These are phyloP conservation scores for Didymella exigua DNA, from an alignment of 2,329 filamentous ascomycete genomes.

Conservation along the genomic window DNA sequence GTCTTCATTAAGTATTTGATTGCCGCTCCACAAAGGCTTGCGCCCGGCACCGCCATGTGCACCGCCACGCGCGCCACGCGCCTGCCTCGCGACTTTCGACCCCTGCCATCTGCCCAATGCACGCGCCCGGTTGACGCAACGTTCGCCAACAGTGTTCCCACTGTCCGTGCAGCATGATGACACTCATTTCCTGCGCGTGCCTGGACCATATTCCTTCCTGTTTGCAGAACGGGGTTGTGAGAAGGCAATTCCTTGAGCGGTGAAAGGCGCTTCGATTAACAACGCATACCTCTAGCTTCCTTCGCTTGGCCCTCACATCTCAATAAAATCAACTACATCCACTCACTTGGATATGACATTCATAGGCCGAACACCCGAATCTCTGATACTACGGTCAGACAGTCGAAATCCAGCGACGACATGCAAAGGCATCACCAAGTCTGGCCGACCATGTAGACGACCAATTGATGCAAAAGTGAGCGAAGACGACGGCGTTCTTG, in stretches of 20 bases:
- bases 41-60: constrained; percentile 8
- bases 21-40: not conserved
- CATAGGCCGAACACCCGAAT: constrained; percentile 71
- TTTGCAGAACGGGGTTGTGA: not conserved
- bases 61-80: constrained; percentile 20
- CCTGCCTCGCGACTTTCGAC: constrained; percentile 24
- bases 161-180: constrained; percentile 13
- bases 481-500: constrained; percentile 47
- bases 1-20: not conserved
- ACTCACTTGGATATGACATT: constrained; percentile 33
- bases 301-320: not conserved
- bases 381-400: constrained; percentile 76
- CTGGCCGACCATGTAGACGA: constrained; percentile 82
- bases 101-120: constrained; percentile 23
- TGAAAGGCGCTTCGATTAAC: not conserved
- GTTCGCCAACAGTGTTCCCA: constrained; percentile 17
- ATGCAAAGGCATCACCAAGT: constrained; percentile 84
- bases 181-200: not conserved
- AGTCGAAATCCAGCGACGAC: constrained; percentile 83
- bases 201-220: not conserved
- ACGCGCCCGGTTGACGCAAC: constrained; percentile 23
- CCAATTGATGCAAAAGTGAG: constrained; percentile 61
- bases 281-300: not conserved
- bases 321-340: not conserved
- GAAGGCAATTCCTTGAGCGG: not conserved